A percentile compares a stretch with the other conserved stretches of the same genome.
These are phyloP conservation scores for Botrytis pseudocinerea DNA, from an alignment of 2,329 filamentous ascomycete species.

Conservation along the genomic window DNA sequence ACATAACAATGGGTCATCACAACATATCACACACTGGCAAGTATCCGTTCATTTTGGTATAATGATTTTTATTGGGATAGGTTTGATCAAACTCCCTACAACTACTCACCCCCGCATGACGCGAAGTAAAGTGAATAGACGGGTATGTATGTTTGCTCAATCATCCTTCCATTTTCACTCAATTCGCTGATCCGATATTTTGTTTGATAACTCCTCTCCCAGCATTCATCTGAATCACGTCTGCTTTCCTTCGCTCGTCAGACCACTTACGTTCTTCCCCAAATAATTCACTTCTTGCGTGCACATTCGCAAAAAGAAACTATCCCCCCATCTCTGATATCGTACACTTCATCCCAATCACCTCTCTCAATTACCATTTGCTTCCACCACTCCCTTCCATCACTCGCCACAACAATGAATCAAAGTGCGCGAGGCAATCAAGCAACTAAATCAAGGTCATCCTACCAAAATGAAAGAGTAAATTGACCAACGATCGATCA, in stretches of 20 bases:
- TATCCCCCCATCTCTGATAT: neutral
- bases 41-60: neutral
- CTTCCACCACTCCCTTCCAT: neutral
- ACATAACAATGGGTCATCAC: neutral
- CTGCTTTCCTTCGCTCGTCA: neutral
- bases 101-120: neutral
- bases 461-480: slow-evolving; percentile 13
- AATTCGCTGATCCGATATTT: neutral
- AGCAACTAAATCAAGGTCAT: slow-evolving; percentile 2
- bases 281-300: slow-evolving; percentile 9
- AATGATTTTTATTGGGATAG: neutral
- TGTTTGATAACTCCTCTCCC: neutral
- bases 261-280: neutral
- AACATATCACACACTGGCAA: neutral
- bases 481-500: neutral
- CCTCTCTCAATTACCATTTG: neutral
- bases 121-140: neutral
- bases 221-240: slow-evolving; percentile 2
- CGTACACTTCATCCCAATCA: slow-evolving; percentile 12
- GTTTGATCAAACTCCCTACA: neutral
- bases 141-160: neutral
- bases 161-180: neutral
- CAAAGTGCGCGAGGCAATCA: slow-evolving; percentile 6
- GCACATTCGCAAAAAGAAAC: neutral
- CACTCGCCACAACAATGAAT: slow-evolving; percentile 1